Conservation (phyloP, 2,329 filamentous ascomycete species). For the Lachnellula arida region DNA sequence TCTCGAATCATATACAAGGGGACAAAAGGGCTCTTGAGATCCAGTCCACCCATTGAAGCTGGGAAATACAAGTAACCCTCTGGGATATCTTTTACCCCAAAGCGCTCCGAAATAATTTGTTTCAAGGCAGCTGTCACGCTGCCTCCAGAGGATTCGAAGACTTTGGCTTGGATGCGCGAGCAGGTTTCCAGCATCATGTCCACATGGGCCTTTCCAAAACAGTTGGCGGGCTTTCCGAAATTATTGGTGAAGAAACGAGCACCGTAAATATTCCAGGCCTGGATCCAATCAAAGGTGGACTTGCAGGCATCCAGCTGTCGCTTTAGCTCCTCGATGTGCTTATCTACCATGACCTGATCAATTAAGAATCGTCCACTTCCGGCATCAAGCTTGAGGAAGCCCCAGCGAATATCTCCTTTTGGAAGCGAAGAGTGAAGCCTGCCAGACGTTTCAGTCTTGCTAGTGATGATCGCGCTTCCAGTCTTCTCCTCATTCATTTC, state of each 20-base stretch:
- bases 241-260: constrained; percentile 53
- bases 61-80: constrained; percentile 41
- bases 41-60: constrained; percentile 36
- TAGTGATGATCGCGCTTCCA: constrained; percentile 42
- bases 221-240: constrained; percentile 50
- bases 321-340: constrained; percentile 51
- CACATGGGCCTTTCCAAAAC: constrained; percentile 50
- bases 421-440: constrained; percentile 38
- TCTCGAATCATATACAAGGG: constrained; percentile 27
- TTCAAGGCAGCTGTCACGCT: constrained; percentile 46
- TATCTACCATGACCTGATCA: constrained; percentile 49
- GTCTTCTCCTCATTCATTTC: constrained; percentile 55
- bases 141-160: constrained; percentile 39
- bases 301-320: constrained; percentile 47
- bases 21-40: constrained; percentile 39
- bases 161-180: constrained; percentile 43
- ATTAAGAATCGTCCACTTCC: constrained; percentile 47
- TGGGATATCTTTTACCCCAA: constrained; percentile 37
- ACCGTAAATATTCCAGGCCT: constrained; percentile 56
- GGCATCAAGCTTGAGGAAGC: constrained; percentile 50
- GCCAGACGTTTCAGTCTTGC: constrained; percentile 11
- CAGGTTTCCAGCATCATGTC: constrained; percentile 50
- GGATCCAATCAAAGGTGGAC: constrained; percentile 52
- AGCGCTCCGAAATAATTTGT: constrained; percentile 45
- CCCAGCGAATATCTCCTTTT: constrained; percentile 51